A percentile compares a stretch with the other conserved stretches of the same genome.
Conservation (phyloP, 495 filamentous ascomycete species). For the Amniculicola lignicola region DNA sequence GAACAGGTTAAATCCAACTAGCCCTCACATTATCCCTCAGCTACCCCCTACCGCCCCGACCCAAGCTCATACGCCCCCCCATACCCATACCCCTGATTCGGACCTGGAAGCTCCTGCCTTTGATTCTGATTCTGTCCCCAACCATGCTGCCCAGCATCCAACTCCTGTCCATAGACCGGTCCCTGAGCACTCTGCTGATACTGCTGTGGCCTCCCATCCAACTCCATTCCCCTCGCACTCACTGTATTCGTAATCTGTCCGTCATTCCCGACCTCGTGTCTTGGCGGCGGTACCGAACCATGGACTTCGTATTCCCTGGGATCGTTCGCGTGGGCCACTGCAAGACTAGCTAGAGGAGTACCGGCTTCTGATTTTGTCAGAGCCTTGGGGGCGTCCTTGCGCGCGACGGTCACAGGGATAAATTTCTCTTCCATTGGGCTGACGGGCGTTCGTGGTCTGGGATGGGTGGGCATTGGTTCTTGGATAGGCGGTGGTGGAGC, state of each 20-base stretch:
- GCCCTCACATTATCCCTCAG: not conserved
- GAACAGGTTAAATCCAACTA: too few relatives aligned
- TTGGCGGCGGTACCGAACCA: conserved; percentile 8
- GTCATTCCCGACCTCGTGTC: conserved; percentile 9
- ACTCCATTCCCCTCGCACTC: conserved; percentile 7
- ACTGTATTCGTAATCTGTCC: conserved; percentile 13
- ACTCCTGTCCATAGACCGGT: conserved; percentile 4
- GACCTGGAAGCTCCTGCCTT: not conserved
- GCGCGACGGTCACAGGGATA: not conserved
- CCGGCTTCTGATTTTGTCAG: not conserved
- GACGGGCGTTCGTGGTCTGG: not conserved
- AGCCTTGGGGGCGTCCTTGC: conserved; percentile 4
- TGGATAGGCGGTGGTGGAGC: conserved; percentile 12
- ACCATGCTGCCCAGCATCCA: not conserved
- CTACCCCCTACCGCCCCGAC: not conserved
- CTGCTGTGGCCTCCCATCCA: not conserved
- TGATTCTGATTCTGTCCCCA: conserved; percentile 7
- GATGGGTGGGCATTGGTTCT: conserved; percentile 1
- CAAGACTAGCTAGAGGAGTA: not conserved
- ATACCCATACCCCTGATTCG: not conserved
- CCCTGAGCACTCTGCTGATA: conserved; percentile 16
- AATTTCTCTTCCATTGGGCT: conserved; percentile 22
- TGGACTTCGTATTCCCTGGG: conserved; percentile 3
- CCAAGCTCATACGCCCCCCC: conserved; percentile 6
- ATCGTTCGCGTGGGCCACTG: not conserved